Base-by-base conservation (phyloP, 2,329 filamentous ascomycete genomes). In the Microsporum ferrugineum region DNA sequence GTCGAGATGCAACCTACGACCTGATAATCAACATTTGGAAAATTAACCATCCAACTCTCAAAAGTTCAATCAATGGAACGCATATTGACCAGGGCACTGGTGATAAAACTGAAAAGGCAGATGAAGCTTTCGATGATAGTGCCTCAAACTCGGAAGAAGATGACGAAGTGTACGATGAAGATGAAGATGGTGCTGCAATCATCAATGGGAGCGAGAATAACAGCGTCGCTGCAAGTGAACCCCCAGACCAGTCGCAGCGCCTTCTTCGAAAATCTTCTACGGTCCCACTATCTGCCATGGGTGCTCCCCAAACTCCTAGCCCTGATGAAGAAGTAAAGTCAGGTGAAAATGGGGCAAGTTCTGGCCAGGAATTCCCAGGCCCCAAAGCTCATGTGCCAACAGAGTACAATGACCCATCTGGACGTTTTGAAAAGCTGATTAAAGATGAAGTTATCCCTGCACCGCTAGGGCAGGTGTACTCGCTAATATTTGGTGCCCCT, bases 21-120 rank as follows among this genome's bases (percentile, higher is more conserved):
- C 78, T 99, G 53, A 91, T 99, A 71, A 88, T 99, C 66, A 95
- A 95, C 63, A 97, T 99, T 62, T 99, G 94, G 94, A 96, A 96
- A 73, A 87, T 96, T 34, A 94, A 89, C 14, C 94, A 99, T 71
- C 92, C 94, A 1, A 89, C 90, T 60, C 77, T 99, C 34, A 89
- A 90, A 72, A 96, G 91, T 71, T 95, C 90, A 2, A 78, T 96
- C 2, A 96, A 96, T 65, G 92, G 94, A 2, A 89, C 95, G 8
- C 83, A 84, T 10, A 80, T 96, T 2, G 88, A 91, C 65, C 86
- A 89, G 64, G 87, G 89, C 4, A 85, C 82, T 2, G 91, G 90
- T 27, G 91, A 96, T 73, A 95, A 94, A 76, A 96, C 90, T 0
- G 91, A 95, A 68, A 94, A 95, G 73, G 76, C 78, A 62, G 73